Base-by-base conservation (phyloP, 1,139 yeast species). In the Kodamaea alishanica region DNA sequence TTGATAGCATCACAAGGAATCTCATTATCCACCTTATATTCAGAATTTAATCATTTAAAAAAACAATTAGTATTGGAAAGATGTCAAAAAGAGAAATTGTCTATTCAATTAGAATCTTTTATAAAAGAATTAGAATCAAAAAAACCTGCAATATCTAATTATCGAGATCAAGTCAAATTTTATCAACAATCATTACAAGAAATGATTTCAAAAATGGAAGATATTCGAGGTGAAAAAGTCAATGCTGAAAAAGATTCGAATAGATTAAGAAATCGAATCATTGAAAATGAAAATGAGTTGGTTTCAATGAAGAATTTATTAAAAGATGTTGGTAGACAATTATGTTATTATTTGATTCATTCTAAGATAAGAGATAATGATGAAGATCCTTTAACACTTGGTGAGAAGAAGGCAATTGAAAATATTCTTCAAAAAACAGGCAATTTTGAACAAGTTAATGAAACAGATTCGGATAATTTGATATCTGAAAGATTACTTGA, bases 101-200 rank as follows among this genome's bases (percentile, higher is more conserved):
- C 90, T 42, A 60, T 67, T 28, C 92, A 88, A 59, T 68, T 90
- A 45, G 83, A 84, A 49, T 67, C 74, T 0, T 82, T 90, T 50
- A 77, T 89, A 27, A 70, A 68, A 26, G 97, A 90, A 56, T 68
- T 92, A 48, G 95, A 89, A 55, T 73, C 78, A 23, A 83, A 85
- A 51, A 83, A 88, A 40, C 97, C 97, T 0, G 69, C 83, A 1
- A 73, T 90, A 36, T 75, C 84, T 4, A 62, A 84, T 79, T 46
- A 86, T 79, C 56, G 81, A 71, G 60, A 75, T 67, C 54, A 80
- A 71, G 50, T 65, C 66, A 51, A 73, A 73, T 50, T 71, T 65
- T 45, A 70, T 45, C 74, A 71, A 47, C 49, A 51, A 6, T 59
- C 72, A 1, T 53, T 69, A 43, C 63, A 66, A 41, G 75, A 70